A percentile compares a stretch with the other conserved stretches of the same genome.
These are phyloP conservation scores for Bonnemaisonia californica DNA, from an alignment of 31 red algal genomes.

Conservation along the genomic window DNA sequence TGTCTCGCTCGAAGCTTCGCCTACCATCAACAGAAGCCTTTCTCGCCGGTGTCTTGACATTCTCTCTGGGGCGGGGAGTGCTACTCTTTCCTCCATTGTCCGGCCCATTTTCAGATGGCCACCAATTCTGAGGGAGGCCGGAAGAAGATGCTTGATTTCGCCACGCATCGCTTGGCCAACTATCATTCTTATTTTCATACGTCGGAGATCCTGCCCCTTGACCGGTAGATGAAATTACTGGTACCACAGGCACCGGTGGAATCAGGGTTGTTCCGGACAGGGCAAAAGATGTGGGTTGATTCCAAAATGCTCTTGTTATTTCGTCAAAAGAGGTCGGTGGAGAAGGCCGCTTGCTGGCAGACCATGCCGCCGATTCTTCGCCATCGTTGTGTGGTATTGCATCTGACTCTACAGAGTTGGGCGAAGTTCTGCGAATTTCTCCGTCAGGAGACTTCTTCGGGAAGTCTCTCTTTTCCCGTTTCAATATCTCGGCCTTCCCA, in stretches of 20 bases:
- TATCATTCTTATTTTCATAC: conserved; percentile 18
- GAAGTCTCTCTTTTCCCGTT: conserved; percentile 4
- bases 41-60: no score
- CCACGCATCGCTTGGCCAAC: conserved; percentile 28
- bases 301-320: conserved; percentile 69
- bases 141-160: neutral
- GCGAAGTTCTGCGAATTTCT: neutral
- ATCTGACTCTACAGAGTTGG: neutral
- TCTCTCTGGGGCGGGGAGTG: no score
- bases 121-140: neutral
- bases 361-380: conserved; percentile 51
- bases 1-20: neutral
- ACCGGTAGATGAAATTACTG: conserved; percentile 17
- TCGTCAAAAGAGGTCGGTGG: conserved; percentile 68
- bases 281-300: conserved; percentile 63
- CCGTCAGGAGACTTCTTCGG: conserved; percentile 7
- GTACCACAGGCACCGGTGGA: conserved; percentile 58
- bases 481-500: neutral
- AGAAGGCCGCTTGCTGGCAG: conserved; percentile 33
- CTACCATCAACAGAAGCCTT: no score
- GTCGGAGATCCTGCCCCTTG: neutral
- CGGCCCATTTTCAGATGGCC: neutral
- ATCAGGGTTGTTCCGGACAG: conserved; percentile 54
- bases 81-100: no score
- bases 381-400: neutral